Evolutionary conservation across 2,329 filamentous ascomycete species (phyloP), one percentile per base, ranked within the genome.

Genomic region (Lasiodiplodia sp.): DNA sequence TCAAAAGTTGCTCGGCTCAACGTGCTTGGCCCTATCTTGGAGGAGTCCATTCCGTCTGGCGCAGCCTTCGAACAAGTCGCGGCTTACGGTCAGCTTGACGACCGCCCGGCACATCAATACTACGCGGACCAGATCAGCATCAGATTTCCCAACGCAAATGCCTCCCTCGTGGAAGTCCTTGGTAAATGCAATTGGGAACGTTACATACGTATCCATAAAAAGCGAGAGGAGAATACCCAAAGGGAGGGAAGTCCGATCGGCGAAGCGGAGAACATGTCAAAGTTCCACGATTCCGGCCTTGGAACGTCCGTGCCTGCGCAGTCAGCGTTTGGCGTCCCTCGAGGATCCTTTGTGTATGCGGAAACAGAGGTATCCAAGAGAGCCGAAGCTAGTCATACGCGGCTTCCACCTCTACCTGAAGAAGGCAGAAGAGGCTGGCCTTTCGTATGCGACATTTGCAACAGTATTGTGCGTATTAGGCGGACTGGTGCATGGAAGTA

Each of bases 401-500:
- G 66, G 4, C 71, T 75, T 12, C 73, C 74, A 2, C 70, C 72
- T 14, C 69, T 76, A 0, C 57, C 72, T 7, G n/a, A 68, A 34
- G 71, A 71, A 66, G 74, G 70, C 1, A 73, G 70, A 28, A 66
- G 40, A 1, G 74, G 74, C 2, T n/a, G 55, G 8, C 66, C 52
- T 4, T 76, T 75, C 34, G 71, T 72, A 11, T 76, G 74, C 53
- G 67, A 34, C 51, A 72, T 72, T 6, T 76, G 74, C 64, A 71
- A 71, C 6, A 69, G 60, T 12, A 16, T 49, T 8, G 68, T 76
- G 6, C 55, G 66, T 18, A 69, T 68, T 16, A 69, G 21, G 12
- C 73, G 56, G n/a, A 72, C 73, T 21, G 63, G 69, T 21, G 71
- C 71, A 18, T 75, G 72, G 73, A 73, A 71, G 73, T 75, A 69